Conservation (phyloP, 345 rosid genomes). For the Euphorbia tirucalli region DNA sequence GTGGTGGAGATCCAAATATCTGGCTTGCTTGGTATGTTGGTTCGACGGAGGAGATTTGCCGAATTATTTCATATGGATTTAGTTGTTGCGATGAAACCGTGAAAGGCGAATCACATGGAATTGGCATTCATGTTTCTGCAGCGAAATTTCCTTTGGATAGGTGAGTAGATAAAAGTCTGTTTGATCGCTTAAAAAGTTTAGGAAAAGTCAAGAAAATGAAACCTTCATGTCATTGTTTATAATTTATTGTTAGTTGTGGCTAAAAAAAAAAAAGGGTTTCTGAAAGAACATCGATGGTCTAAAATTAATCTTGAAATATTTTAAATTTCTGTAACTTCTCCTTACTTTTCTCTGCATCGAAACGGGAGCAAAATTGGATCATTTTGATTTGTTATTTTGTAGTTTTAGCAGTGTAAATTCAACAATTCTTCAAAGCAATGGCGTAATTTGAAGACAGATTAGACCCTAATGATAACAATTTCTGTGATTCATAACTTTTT, state of each 20-base stretch:
- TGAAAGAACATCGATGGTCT: no score
- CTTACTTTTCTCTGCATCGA: not conserved
- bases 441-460: no score
- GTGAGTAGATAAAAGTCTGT: constrained; percentile 20
- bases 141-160: constrained; percentile 18
- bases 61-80: constrained; percentile 42
- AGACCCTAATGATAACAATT: no score
- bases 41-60: constrained; percentile 35
- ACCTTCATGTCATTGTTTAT: not conserved
- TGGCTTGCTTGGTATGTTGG: constrained; percentile 43
- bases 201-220: not conserved
- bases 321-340: not conserved
- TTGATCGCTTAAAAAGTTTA: not conserved
- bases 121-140: constrained; percentile 34
- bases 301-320: not conserved
- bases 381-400: not conserved
- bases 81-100: constrained; percentile 14
- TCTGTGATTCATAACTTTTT: no score
- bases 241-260: not conserved
- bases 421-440: constrained; percentile 27
- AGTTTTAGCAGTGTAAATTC: constrained; percentile 17
- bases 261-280: no score
- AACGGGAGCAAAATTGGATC: not conserved
- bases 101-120: constrained; percentile 21
- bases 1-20: constrained; percentile 39